Base-by-base conservation (phyloP, 495 filamentous ascomycete genomes). In the Oleoguttula mirabilis region DNA sequence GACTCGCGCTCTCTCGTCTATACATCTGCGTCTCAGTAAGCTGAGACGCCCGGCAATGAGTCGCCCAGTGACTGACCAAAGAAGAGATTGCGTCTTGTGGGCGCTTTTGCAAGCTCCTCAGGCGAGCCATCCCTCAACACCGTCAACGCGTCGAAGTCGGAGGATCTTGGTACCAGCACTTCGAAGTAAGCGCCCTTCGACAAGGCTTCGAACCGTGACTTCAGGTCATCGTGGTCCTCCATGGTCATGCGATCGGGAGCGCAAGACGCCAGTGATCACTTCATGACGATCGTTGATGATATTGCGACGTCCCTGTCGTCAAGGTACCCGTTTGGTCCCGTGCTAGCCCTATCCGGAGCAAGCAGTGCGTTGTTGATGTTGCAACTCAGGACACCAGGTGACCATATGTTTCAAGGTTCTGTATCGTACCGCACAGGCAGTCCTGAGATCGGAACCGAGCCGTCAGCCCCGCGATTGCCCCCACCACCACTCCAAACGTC, bases 1-100 rank as follows among this genome's bases (percentile, higher is more conserved):
- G 14, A 54, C 12, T 1, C 14, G 22, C 12, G 39, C 38, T 35
- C 37, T 41, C 47, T 54, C 51, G 32, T 54, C 51, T 54, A 33
- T 19, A 15, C 30, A 22, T 40, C 50, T 48, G 28, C n/a, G 22
- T 38, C 24, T 50, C 36, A 49, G 41, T 47, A 39, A 52, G 44
- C 28, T 25, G 31, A 6, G 11, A 27, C n/a, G 11, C 12, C n/a
- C 15, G 4, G 20, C 2, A 6, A 3, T 4, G 7, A 21, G n/a
- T 33, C 15, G 3, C 4, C 1, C 22, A 28, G 15, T 1, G 11
- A 10, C 35, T 2, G 42, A 51, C 48, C 48, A 34, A 51, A 51
- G 43, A 41, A 51, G 14, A 51, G 43, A 22, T 37, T 47, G 1
- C 48, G 48, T 14, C 48, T 39, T 36, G 37, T 30, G 2, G 47